These are phyloP conservation scores for Suhomyces chickasaworum DNA, from an alignment of 1,139 yeast genomes.

Conservation along the genomic window DNA sequence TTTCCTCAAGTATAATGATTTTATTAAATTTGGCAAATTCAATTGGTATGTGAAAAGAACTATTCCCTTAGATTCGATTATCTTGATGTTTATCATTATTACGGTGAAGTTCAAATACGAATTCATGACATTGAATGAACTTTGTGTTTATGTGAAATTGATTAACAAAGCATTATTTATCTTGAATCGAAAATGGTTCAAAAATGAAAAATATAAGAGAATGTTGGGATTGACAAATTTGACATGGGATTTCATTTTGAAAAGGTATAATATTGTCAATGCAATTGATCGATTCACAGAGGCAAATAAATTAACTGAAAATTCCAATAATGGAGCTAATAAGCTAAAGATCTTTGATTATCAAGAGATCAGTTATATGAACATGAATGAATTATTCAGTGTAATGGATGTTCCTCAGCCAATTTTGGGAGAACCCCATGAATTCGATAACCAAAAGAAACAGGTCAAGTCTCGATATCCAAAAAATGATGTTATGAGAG, in stretches of 20 bases:
- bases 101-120: constrained; percentile 55
- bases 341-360: constrained; percentile 43
- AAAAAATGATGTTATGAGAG: neutral
- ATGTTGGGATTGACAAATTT: constrained; percentile 47
- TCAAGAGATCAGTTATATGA: constrained; percentile 42
- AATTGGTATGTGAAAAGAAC: constrained; percentile 64
- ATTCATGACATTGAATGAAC: constrained; percentile 34
- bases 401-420: constrained; percentile 51
- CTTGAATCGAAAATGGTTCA: constrained; percentile 49
- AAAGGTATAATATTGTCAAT: constrained; percentile 36
- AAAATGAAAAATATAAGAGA: constrained; percentile 49
- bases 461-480: neutral
- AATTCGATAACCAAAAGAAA: neutral
- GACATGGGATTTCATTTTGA: constrained; percentile 48
- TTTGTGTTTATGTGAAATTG: constrained; percentile 39
- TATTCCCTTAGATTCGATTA: constrained; percentile 61
- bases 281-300: constrained; percentile 33
- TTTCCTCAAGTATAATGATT: constrained; percentile 51
- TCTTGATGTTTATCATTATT: constrained; percentile 53
- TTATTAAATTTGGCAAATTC: constrained; percentile 50
- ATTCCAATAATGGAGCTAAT: constrained; percentile 13
- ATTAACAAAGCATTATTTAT: constrained; percentile 48
- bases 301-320: constrained; percentile 18
- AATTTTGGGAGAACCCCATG: constrained; percentile 15
- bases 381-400: constrained; percentile 44